These are phyloP conservation scores for Ruellia speciosa DNA, from an alignment of 305 asterid genomes.

Conservation along the genomic window DNA sequence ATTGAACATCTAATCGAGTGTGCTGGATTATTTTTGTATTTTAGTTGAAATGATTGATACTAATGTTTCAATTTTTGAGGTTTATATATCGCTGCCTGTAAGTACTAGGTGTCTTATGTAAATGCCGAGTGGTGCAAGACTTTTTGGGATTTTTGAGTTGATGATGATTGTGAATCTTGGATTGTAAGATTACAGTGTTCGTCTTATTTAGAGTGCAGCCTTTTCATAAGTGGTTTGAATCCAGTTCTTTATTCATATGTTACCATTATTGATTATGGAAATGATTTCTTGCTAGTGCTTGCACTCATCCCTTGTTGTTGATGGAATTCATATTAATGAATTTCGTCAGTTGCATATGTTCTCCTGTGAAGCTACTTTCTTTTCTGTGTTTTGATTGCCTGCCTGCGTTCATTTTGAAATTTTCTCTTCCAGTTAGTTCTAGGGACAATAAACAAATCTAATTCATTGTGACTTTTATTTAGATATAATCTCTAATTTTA, in stretches of 20 bases:
- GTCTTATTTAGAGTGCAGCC: background rate
- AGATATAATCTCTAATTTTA: conserved; percentile 12
- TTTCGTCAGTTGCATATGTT: too few species aligned
- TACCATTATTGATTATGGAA: too few species aligned
- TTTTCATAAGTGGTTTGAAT: background rate
- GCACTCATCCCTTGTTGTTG: too few species aligned
- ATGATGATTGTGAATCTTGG: background rate
- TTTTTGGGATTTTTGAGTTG: conserved; percentile 2
- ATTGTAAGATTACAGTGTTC: background rate
- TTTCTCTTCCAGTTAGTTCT: background rate
- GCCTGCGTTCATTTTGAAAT: too few species aligned
- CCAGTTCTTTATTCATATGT: background rate
- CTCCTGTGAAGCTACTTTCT: background rate
- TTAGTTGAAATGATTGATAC: background rate
- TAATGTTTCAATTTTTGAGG: background rate
- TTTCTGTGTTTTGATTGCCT: background rate
- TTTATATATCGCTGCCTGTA: background rate
- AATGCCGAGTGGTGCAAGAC: too few species aligned
- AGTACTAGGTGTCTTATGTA: background rate
- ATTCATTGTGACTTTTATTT: conserved; percentile 11
- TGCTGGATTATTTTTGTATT: background rate
- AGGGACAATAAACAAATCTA: background rate
- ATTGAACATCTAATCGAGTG: background rate
- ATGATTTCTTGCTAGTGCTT: too few species aligned
- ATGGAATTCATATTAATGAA: too few species aligned